Evolutionary conservation across 805 yeast genomes (phyloP), one percentile per base, ranked within the genome.

Genomic region (Schizosaccharomyces lindneri): DNA sequence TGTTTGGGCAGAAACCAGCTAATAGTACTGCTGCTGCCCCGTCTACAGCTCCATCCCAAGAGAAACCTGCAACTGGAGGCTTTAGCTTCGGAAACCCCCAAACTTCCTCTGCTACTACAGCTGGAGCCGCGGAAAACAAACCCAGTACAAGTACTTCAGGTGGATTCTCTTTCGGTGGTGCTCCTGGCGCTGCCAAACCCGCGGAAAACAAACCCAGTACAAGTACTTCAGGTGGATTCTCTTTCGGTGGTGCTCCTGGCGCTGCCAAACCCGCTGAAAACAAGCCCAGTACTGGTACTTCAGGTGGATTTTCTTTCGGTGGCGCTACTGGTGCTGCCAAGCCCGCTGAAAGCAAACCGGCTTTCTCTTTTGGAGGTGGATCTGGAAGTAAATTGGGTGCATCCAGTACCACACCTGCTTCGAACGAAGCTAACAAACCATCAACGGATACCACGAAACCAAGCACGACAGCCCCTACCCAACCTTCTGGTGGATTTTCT

Each of bases 221-320:
- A 9, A 19, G 48, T 21, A 19, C 60, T 7, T 9, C 60, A 29
- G 19, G 43, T n/a, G 60, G 60, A 5, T 57, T 57, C 43, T 36
- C 60, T 36, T 41, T 57, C 27, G 60, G 60, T 11, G 27, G 27
- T n/a, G 24, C 15, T 19, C 13, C 43, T 57, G 43, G 21, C 5
- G 46, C 41, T 19, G 43, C 41, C 9, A 27, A n/a, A 5, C 9
- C 51, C n/a, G 4, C 51, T 46, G 51, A 19, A 9, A 46, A n/a
- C 51, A 51, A 21, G 7, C 6, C 57, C 13, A 29, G 36, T 24
- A 7, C 57, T 32, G 21, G 48, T 21, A 19, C 60, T 7, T 9
- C 60, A 29, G 19, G 43, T n/a, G 60, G 60, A 5, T 57, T 57
- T 24, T 36, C 60, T 36, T 41, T 57, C 27, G 60, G 60, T 11